phyloP scores from a whole-genome alignment of 768 basidiomycete genomes.

The Suillus sp. region DNA sequence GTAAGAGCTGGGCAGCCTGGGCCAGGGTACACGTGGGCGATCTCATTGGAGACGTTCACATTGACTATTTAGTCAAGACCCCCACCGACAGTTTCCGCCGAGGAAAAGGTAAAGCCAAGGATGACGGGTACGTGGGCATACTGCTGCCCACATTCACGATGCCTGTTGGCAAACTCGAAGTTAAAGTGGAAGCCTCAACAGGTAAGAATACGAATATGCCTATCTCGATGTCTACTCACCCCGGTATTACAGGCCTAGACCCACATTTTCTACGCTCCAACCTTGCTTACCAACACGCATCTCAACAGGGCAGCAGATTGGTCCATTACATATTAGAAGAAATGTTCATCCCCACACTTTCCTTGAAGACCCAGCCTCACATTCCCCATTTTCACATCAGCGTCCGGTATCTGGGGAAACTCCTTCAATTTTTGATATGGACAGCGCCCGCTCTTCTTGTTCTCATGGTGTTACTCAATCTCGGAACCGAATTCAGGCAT shows the following conservation, averaged over 20 bases:
- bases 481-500: slow-evolving; percentile 30
- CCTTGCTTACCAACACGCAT: slow-evolving; percentile 50
- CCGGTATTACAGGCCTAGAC: slow-evolving; percentile 39
- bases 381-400: slow-evolving; percentile 11
- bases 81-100: slow-evolving; percentile 21
- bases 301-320: slow-evolving; percentile 46
- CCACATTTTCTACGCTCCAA: slow-evolving; percentile 54
- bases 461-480: slow-evolving; percentile 25
- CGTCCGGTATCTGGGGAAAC: slow-evolving; percentile 16
- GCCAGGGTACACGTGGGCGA: slow-evolving; percentile 59
- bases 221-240: slow-evolving; percentile 12
- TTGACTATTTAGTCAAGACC: slow-evolving; percentile 65
- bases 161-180: slow-evolving; percentile 68
- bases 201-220: slow-evolving; percentile 43
- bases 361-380: slow-evolving; percentile 31
- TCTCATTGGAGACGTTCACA: slow-evolving; percentile 51
- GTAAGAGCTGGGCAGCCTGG: slow-evolving; percentile 66
- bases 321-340: slow-evolving; percentile 58
- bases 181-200: slow-evolving; percentile 51
- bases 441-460: slow-evolving; percentile 21
- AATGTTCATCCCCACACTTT: slow-evolving; percentile 60
- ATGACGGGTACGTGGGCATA: slow-evolving; percentile 42
- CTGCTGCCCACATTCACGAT: slow-evolving; percentile 72
- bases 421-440: slow-evolving; percentile 20
- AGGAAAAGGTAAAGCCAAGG: slow-evolving; percentile 40